Evolutionary conservation across 805 yeast genomes (phyloP), one percentile per base, ranked within the genome.

Genomic region (Ogataea haglerorum): DNA sequence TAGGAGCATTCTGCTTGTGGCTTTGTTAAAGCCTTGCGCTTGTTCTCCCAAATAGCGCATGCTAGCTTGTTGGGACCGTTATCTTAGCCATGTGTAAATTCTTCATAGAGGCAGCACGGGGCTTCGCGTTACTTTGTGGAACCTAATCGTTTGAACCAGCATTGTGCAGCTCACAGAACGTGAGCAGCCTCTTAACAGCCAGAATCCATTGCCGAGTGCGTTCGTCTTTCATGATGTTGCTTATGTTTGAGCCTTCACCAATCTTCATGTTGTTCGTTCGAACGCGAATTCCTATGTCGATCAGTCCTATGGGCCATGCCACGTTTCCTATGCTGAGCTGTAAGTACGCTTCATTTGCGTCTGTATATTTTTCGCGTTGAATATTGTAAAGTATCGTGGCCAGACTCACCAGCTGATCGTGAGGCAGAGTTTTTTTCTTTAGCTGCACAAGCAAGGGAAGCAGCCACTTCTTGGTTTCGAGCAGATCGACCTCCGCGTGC

Each of bases 281-380:
- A 9, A 80, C 81, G 57, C 87, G 96, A 43, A 88, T 85, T 35
- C 93, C 88, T 12, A 88, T 83, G 42, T 76, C 76, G 6, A 78
- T 68, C 10, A 88, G 85, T 19, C 96, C 96, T 48, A 87, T 83
- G 2, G 96, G 96, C 95, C 95, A 88, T 4, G 93, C 90, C 2
- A 84, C 87, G 51, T 86, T 85, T 1, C 96, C 96, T 13, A 88
- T 82, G 54, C 91, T 82, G 42, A 88, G 63, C 47, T 82, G 75
- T 68, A 87, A 65, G 52, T 88, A 88, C 18, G 80, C 69, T 52
- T 85, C 86, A 44, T 75, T 75, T 4, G 91, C 87, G 36, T 64
- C 64, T 26, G 58, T 56, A 48, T 60, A 78, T 25, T 78, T 72
- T 12, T 58, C 53, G 9, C 63, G 54, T 58, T 87, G 95, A n/a